Percentiles rank a stretch among this genome's conserved stretches.
These are phyloP conservation scores for Aspergillus indologenus DNA, from an alignment of 495 filamentous ascomycete species.

Conservation along the genomic window DNA sequence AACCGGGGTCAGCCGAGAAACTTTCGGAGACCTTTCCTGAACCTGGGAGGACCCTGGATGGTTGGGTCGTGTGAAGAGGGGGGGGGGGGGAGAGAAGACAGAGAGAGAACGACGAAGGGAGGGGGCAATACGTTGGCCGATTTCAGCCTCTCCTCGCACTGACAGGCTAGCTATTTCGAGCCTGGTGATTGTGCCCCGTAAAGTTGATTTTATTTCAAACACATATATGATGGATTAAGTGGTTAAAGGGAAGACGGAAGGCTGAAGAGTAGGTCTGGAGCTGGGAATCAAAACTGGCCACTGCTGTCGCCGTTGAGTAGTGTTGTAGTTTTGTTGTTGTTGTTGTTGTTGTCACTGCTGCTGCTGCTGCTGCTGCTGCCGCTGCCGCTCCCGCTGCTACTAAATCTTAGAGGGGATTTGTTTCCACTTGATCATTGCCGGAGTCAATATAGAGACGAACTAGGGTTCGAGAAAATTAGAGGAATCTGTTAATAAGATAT, in stretches of 20 bases:
- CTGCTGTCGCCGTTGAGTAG: no score
- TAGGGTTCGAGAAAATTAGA: not conserved
- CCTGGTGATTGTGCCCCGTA: not conserved
- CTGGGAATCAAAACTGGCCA: not conserved
- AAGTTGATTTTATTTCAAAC: no score
- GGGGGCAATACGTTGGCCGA: not conserved
- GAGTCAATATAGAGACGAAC: not conserved
- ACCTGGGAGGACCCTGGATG: constrained; percentile 28
- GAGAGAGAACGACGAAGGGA: no score
- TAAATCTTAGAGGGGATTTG: not conserved
- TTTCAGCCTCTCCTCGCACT: not conserved
- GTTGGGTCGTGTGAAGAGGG: not conserved
- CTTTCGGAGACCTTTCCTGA: constrained; percentile 25
- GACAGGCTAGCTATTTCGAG: not conserved
- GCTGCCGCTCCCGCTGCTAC: not conserved
- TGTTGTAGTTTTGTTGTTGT: no score
- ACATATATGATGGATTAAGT: not conserved
- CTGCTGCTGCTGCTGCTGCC: not conserved
- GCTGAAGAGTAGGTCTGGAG: not conserved
- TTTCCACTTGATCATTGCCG: not conserved
- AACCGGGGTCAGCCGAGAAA: constrained; percentile 27
- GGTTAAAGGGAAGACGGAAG: not conserved
- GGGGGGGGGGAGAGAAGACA: not conserved
- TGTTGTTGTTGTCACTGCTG: not conserved
- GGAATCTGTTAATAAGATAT: not conserved